Evolutionary conservation across 352 stramenopile species (phyloP).

Genomic region (Pythium guiyangense): DNA sequence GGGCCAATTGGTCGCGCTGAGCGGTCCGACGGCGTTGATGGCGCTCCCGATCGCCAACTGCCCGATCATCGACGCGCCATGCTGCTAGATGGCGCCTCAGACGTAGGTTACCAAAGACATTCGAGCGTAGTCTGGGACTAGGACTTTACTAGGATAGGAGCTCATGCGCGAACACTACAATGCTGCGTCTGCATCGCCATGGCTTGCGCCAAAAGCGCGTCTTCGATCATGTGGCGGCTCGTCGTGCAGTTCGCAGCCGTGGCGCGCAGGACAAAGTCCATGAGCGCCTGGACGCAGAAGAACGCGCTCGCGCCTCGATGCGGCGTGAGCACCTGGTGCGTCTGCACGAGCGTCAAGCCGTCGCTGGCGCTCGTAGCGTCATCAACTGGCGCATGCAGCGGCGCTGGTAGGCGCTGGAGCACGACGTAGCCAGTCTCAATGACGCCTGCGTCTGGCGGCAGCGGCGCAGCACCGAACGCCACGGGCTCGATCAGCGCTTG

Average conservation of each 20-base stretch:
- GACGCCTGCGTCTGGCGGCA: slow-evolving; percentile 34
- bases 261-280: slow-evolving; percentile 19
- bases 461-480: slow-evolving; percentile 29
- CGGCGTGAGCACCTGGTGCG: slow-evolving; percentile 20
- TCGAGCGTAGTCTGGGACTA: too few species aligned
- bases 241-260: slow-evolving; percentile 15
- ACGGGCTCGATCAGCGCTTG: slow-evolving; percentile 32
- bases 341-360: slow-evolving; percentile 15
- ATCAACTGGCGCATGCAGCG: background rate
- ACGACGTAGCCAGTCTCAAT: slow-evolving; percentile 39
- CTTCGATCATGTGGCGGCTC: slow-evolving; percentile 20
- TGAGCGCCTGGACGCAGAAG: slow-evolving; percentile 14
- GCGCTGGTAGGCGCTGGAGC: slow-evolving; percentile 16
- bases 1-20: background rate
- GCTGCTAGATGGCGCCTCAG: too few species aligned
- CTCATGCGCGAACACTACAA: background rate
- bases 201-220: background rate
- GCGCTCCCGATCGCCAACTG: too few species aligned
- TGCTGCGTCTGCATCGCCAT: background rate
- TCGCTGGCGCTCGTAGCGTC: background rate
- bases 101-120: too few species aligned
- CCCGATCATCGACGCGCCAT: too few species aligned
- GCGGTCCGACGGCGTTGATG: too few species aligned
- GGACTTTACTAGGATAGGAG: too few species aligned
- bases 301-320: background rate